Base-by-base conservation (phyloP, 2,329 filamentous ascomycete species). In the Leptographium wingfieldii region DNA sequence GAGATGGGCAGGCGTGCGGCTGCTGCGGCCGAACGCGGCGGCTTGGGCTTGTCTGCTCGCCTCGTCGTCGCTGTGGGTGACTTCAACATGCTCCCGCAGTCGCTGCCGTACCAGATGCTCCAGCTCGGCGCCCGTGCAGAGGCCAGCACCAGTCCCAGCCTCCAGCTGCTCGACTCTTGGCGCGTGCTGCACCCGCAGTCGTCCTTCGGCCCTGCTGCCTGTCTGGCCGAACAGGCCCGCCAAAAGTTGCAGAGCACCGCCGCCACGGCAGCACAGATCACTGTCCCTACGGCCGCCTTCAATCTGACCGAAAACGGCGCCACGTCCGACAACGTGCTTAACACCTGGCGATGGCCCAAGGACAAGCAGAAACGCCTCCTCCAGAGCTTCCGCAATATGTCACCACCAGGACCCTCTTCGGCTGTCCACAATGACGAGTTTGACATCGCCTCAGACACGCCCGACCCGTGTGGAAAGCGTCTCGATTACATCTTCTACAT, bases 11-110 rank as follows among this genome's bases (percentile, higher is more conserved):
- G 95, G 72, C 79, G 96, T 53, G 87, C 96, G 75, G 85, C 89
- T 56, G 87, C 83, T 61, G 92, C 92, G 53, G 81, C 85, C 1
- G 87, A 91, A 66, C 57, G 56, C 2, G 43, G 43, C 19, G 40
- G 40, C 11, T 3, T 35, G 22, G 19, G 25, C 33, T 9, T 40
- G 38, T 40, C 38, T 12, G 38, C 38, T 12, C 88, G 92, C 70
- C 78, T 97, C 35, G 91, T 92, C 57, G 76, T 97, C 52, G 92
- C 86, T 6, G 76, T 96, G 59, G 94, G 94, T 31, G 94, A 97
- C 75, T 96, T 97, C 76, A 97, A 97, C 74, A 95, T 96, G 87
- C 77, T 90, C n/a, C 94, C 94, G 0, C 73, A 87, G 49, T 95
- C 90, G 31, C 82, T 96, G 63, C 86, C 88, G 38, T 90, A 97